Evolutionary conservation across 1,284 basidiomycete genomes (phyloP), one percentile per base, ranked within the genome.

Genomic region (Irpex lacteus): DNA sequence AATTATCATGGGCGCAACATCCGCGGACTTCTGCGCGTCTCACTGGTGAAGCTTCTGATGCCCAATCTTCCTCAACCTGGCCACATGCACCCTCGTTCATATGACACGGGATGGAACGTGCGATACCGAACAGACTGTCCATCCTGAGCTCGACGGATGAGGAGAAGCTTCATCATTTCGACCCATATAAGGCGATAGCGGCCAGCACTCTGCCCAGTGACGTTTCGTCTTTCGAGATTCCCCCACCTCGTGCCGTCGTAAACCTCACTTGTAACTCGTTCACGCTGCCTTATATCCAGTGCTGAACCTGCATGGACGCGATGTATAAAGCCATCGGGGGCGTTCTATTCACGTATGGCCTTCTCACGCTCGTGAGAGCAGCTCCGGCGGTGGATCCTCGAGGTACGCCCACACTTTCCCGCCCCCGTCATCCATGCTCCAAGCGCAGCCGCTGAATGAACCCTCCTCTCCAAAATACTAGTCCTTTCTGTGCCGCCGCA

Each of bases 321-420:
- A 49, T 18, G 44, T 49, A 49, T 4, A 49, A 13, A 13, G 44
- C 18, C 11, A 13, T 49, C 44, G 54, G 13, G 32, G 5, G 13
- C 13, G 13, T 11, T 19, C 54, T 26, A 26, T 26, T 26, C 26
- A 26, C 26, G 26, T 26, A 26, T 26, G 26, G 26, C 26, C 26
- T 59, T 59, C 38, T 59, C 44, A 26, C 19, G 36, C 34, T 52
- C 32, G 21, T 63, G 21, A 18, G 57, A 36, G 62, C 62, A 38
- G 62, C 62, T 57, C 62, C 62, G 6, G 57, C 61, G 6, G 8
- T 49, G 7, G 56, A 62, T 49, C 18, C 54, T 32, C 57, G 62
- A 59, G 37, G 62, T 59, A 53, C 40, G 40, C 40, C 15, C 5
- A 44, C 15, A 44, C 40, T 26, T 26, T 26, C 26, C 26, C 26